Evolutionary conservation across 129 eudicot genomes (phyloP).

Genomic region (Ambrosia artemisiifolia): DNA sequence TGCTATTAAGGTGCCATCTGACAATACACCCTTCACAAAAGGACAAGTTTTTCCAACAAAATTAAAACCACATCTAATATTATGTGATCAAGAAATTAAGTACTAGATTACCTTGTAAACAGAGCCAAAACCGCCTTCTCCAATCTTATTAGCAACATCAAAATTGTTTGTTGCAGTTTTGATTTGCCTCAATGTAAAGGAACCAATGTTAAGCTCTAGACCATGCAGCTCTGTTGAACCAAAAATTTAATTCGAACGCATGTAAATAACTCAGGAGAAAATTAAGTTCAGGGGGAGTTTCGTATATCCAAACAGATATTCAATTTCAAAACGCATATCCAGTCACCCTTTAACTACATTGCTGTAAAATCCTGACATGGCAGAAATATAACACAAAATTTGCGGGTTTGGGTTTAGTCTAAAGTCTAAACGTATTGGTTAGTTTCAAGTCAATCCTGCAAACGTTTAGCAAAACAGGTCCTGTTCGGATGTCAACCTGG

Average conservation of each 20-base stretch:
- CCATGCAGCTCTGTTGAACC: conserved; percentile 40
- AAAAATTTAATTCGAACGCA: conserved; percentile 10
- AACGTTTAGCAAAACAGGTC: no score
- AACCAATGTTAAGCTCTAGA: conserved; percentile 44
- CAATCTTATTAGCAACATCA: conserved; percentile 58
- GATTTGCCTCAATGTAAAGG: conserved; percentile 56
- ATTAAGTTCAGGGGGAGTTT: not conserved
- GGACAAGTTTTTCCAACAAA: not conserved
- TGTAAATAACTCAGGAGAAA: not conserved
- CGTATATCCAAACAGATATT: not conserved
- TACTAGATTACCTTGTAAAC: conserved; percentile 53
- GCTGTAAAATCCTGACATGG: no score
- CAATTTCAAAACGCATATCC: no score
- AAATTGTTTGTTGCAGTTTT: conserved; percentile 64
- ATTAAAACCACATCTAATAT: not conserved
- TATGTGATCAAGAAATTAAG: not conserved
- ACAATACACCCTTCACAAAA: conserved; percentile 46
- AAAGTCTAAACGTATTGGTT: no score
- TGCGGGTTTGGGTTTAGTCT: no score
- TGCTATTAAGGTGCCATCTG: conserved; percentile 50
- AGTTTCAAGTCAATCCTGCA: no score
- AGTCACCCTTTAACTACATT: not conserved
- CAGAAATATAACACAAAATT: no score
- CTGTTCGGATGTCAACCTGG: no score
- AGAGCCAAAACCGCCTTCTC: conserved; percentile 83